These are phyloP conservation scores for Candida albicans DNA, from an alignment of 1,139 yeast genomes.

Conservation along the genomic window DNA sequence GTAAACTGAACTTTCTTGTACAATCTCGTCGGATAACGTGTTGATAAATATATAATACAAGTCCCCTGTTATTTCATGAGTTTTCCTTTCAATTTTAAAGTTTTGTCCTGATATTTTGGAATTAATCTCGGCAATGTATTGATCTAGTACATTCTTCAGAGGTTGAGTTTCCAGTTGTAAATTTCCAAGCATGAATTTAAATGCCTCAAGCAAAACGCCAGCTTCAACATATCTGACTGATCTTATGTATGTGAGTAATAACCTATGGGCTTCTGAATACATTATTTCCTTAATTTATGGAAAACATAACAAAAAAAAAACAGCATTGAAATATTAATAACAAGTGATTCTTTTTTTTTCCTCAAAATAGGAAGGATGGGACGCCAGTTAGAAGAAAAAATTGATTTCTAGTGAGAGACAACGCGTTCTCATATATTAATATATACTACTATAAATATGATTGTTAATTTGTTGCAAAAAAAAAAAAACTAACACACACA, in stretches of 20 bases:
- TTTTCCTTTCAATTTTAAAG: slow-evolving; percentile 43
- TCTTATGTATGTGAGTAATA: slow-evolving; percentile 47
- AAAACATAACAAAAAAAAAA: slow-evolving; percentile 3
- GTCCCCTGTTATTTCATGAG: slow-evolving; percentile 37
- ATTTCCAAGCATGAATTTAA: slow-evolving; percentile 13
- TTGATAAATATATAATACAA: slow-evolving; percentile 44
- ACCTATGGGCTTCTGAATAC: slow-evolving; percentile 36
- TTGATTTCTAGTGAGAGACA: neutral
- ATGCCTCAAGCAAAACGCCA: slow-evolving; percentile 16
- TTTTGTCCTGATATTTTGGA: slow-evolving; percentile 38
- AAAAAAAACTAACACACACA: neutral
- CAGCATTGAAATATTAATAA: neutral
- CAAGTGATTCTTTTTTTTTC: slow-evolving; percentile 1
- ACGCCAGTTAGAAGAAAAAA: too few relatives aligned
- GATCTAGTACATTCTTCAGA: slow-evolving; percentile 17
- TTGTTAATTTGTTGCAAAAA: slow-evolving; percentile 4
- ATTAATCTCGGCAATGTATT: slow-evolving; percentile 40
- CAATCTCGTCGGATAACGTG: slow-evolving; percentile 37
- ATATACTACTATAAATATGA: neutral
- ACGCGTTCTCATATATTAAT: slow-evolving; percentile 1
- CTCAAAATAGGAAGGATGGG: neutral
- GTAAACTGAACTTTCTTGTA: slow-evolving; percentile 43
- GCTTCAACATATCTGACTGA: slow-evolving; percentile 27
- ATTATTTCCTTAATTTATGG: neutral
- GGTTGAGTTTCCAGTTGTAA: slow-evolving; percentile 8